phyloP scores from a whole-genome alignment of 768 basidiomycete genomes.

The Butyriboletus loyo region DNA sequence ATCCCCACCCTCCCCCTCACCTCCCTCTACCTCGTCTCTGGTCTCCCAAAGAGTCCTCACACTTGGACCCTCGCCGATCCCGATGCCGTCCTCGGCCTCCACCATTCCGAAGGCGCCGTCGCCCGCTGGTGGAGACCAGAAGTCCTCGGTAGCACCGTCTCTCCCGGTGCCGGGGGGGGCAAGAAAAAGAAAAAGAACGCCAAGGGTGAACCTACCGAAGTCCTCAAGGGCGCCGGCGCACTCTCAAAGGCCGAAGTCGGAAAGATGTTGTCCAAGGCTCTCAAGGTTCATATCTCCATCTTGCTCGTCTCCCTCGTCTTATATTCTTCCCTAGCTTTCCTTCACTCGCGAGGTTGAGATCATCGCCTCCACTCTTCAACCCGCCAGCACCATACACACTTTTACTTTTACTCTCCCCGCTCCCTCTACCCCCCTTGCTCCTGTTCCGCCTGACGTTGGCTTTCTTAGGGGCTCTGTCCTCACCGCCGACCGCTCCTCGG shows the following conservation, averaged over 20 bases:
- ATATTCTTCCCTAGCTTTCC: conserved; percentile 55
- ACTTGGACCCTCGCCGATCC: conserved; percentile 89
- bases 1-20: conserved; percentile 72
- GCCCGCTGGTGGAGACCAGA: conserved; percentile 90
- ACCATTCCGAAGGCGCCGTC: conserved; percentile 83
- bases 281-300: conserved; percentile 56
- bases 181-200: conserved; percentile 67
- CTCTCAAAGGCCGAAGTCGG: conserved; percentile 84
- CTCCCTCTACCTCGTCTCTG: conserved; percentile 83
- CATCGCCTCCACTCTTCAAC: conserved; percentile 91
- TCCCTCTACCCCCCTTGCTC: conserved; percentile 70
- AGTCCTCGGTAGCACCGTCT: conserved; percentile 84
- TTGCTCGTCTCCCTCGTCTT: background rate
- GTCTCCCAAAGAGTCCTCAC: conserved; percentile 84
- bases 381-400: conserved; percentile 87
- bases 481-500: conserved; percentile 62
- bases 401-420: conserved; percentile 87
- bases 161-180: conserved; percentile 77
- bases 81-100: conserved; percentile 75
- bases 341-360: conserved; percentile 92
- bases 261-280: conserved; percentile 87
- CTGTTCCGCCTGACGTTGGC: conserved; percentile 58
- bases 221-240: conserved; percentile 74
- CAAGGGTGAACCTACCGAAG: conserved; percentile 51
- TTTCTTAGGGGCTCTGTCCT: conserved; percentile 74